Percentiles rank a stretch among this genome's conserved stretches.
phyloP scores from a whole-genome alignment of 257 asterid genomes.

The Jasminum sambac region DNA sequence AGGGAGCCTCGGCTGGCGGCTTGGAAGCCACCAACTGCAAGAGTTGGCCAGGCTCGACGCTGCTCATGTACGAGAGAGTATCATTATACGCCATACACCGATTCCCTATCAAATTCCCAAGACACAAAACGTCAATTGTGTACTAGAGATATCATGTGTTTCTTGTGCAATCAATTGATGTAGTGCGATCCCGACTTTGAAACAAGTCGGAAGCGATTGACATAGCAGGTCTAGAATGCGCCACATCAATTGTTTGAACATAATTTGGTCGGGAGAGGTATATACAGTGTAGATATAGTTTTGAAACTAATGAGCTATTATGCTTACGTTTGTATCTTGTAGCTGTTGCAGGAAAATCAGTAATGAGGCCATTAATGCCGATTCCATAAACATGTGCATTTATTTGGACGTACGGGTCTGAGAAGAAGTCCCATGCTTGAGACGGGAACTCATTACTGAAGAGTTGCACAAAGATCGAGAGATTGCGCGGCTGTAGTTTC shows the following conservation, averaged over 20 bases:
- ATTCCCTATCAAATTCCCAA: slow-evolving; percentile 49
- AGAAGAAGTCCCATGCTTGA: slow-evolving; percentile 85
- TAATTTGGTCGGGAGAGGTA: no score
- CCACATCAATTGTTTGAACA: no score
- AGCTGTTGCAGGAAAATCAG: slow-evolving; percentile 76
- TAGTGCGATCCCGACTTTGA: no score
- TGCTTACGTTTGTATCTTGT: slow-evolving; percentile 72
- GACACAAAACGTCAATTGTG: slow-evolving; percentile 11
- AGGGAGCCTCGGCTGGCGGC: slow-evolving; percentile 81
- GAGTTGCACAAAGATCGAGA: slow-evolving; percentile 54
- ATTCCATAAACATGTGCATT: slow-evolving; percentile 31
- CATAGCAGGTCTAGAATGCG: no score
- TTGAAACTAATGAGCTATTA: no score
- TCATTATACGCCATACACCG: slow-evolving; percentile 57
- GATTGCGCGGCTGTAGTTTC: slow-evolving; percentile 51
- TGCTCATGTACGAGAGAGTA: slow-evolving; percentile 52
- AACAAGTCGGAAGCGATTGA: no score
- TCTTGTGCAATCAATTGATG: no score
- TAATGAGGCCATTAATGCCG: slow-evolving; percentile 55
- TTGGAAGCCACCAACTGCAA: slow-evolving; percentile 25
- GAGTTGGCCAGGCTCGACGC: slow-evolving; percentile 55
- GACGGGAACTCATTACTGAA: slow-evolving; percentile 76
- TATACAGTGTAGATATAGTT: no score
- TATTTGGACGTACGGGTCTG: slow-evolving; percentile 72
- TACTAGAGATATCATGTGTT: background rate